A percentile compares a stretch with the other conserved stretches of the same genome.
Evolutionary conservation across 2,329 filamentous ascomycete genomes (phyloP).

Genomic region (Penicillium frequentans): DNA sequence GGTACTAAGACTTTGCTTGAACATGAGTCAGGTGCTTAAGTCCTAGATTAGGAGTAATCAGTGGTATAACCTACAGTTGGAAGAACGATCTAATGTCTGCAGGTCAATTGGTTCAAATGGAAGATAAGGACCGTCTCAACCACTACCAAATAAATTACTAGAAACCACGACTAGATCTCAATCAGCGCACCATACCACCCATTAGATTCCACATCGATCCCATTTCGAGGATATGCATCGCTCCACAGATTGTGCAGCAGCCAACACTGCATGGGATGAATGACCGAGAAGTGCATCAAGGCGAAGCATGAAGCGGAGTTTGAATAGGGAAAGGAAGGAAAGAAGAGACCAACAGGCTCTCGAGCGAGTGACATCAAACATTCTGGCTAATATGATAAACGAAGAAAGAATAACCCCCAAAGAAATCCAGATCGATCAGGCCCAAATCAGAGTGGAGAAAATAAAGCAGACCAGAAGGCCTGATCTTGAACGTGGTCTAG

Average conservation of each 20-base stretch:
- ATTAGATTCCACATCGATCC: not conserved
- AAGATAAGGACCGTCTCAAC: not conserved
- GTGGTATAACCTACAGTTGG: not conserved
- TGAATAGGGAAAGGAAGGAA: not conserved
- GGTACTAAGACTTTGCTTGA: not conserved
- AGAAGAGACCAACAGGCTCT: not conserved
- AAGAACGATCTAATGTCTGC: not conserved
- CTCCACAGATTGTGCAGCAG: not conserved
- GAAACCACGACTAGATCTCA: not conserved
- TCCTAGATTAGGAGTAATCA: not conserved
- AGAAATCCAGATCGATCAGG: not conserved
- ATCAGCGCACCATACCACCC: not conserved
- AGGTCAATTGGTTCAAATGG: not conserved
- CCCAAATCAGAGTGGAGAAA: not conserved
- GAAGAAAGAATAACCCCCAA: not conserved
- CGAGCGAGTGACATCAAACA: conserved; percentile 1
- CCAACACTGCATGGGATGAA: not conserved
- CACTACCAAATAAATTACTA: not conserved
- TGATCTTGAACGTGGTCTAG: not conserved
- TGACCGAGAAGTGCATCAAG: not conserved
- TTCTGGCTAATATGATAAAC: conserved; percentile 7
- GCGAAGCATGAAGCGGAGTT: not conserved
- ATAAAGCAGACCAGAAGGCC: not conserved
- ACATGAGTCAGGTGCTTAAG: not conserved
- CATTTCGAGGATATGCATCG: not conserved